Evolutionary conservation across 306 rosid genomes (phyloP), one percentile per base, ranked within the genome.

Genomic region (Alnus rubra): DNA sequence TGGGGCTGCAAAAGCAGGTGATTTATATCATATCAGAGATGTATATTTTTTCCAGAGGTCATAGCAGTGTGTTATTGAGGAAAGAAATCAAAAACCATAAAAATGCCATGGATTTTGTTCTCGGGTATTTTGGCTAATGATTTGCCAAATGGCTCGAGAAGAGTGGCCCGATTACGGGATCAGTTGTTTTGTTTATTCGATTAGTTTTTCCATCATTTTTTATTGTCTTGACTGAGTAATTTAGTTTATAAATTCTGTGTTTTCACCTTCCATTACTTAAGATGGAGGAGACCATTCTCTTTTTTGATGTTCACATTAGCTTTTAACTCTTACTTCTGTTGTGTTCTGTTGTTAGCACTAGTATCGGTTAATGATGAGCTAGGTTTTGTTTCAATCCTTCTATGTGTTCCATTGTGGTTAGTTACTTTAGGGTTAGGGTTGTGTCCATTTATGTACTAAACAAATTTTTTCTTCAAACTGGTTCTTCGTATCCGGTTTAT

Each of bases 71-170:
- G 90, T 86, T 91, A 78, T 81, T 81, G 90, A 83, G 94, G 89
- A 83, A 83, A 86, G 76, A 86, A 78, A 44, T 72, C 23, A 76
- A 88, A 87, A 88, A 87, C 89, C 93, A 84, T 85, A 79, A 89
- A 79, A 89, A 79, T 42, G 87, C 88, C 86, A 80, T 80, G 92
- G 92, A 90, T 87, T 91, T 95, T 91, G 92, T 81, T 87, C 84
- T 79, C 71, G 55, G 19, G 67, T 73, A 23, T 23, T 23, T 54
- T 82, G 92, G 89, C 87, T 80, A 55, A 80, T 84, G 80, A 63
- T 48, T 76, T 81, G 94, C 85, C 88, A 81, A 35, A 76, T 68
- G 77, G 84, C 82, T 84, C 82, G 69, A 75, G 76, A 76, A 84
- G 85, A 87, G 86, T 82, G 84, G 76, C 87, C 92, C 88, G 39